A percentile compares a stretch with the other conserved stretches of the same genome.
These are phyloP conservation scores for Alternaria gansuensis DNA, from an alignment of 2,329 filamentous ascomycete genomes.

Conservation along the genomic window DNA sequence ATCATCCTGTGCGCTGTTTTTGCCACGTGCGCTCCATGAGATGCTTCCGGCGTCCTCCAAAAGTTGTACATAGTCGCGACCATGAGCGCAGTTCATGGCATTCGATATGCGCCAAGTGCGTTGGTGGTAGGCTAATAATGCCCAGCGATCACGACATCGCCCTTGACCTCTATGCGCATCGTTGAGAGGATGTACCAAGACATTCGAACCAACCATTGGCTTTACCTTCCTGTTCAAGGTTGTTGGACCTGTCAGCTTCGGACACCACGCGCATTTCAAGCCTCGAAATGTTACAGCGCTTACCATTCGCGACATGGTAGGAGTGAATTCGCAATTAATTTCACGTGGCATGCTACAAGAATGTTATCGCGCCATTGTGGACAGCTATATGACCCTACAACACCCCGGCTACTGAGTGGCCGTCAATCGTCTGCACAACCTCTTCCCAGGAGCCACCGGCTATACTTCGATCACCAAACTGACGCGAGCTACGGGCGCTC, in stretches of 20 bases:
- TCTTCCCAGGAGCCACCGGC: slow-evolving; percentile 1
- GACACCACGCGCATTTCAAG: slow-evolving; percentile 39
- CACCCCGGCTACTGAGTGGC: slow-evolving; percentile 16
- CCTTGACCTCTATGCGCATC: slow-evolving; percentile 24
- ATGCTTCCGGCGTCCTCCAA: not conserved
- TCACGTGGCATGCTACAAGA: slow-evolving; percentile 11
- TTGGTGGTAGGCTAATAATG: slow-evolving; percentile 29
- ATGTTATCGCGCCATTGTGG: slow-evolving; percentile 28
- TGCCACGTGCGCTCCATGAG: not conserved
- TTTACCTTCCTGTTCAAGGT: slow-evolving; percentile 43
- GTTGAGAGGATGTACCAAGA: slow-evolving; percentile 35
- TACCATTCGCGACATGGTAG: slow-evolving; percentile 40
- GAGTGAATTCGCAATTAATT: slow-evolving; percentile 17
- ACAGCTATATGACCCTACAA: slow-evolving; percentile 29
- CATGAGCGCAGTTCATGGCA: not conserved
- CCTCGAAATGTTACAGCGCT: slow-evolving; percentile 33
- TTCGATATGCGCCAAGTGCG: slow-evolving; percentile 15
- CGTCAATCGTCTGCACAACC: slow-evolving; percentile 20
- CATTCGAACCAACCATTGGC: slow-evolving; percentile 21
- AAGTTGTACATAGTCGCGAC: not conserved
- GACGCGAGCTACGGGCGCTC: not conserved
- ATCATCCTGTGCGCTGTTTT: not conserved
- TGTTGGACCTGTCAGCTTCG: slow-evolving; percentile 22
- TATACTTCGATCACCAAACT: not conserved
- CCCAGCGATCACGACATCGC: slow-evolving; percentile 43